A percentile compares a stretch with the other conserved stretches of the same genome.
Evolutionary conservation across 768 basidiomycete species (phyloP).

Genomic region (Tephrocybe sp.): DNA sequence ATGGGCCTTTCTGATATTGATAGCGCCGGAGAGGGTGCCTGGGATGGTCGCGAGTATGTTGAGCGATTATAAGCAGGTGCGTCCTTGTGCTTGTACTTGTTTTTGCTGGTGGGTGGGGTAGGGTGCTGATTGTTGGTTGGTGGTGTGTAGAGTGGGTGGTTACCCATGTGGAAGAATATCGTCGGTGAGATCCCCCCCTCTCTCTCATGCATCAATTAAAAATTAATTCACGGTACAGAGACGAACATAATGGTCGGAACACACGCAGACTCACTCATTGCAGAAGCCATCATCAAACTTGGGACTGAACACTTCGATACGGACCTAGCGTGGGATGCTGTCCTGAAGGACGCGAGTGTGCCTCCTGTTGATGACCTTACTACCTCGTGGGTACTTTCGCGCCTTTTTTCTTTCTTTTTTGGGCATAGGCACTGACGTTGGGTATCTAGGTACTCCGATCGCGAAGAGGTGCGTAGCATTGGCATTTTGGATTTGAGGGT

Average conservation of each 20-base stretch:
- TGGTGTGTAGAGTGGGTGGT: conserved; percentile 61
- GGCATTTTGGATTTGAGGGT: too few relatives aligned
- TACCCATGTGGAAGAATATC: conserved; percentile 92
- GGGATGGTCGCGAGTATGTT: conserved; percentile 82
- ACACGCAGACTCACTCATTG: conserved; percentile 77
- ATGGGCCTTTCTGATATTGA: conserved; percentile 78
- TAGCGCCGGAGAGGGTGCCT: conserved; percentile 75
- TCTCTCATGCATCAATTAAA: background rate
- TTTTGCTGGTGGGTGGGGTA: too few relatives aligned
- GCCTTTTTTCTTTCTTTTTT: background rate
- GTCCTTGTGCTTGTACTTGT: background rate
- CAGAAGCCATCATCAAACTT: conserved; percentile 71
- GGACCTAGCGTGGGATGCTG: conserved; percentile 69
- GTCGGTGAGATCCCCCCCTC: conserved; percentile 42
- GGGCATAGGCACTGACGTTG: background rate
- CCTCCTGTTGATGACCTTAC: conserved; percentile 57
- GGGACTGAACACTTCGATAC: conserved; percentile 63
- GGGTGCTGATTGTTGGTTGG: too few relatives aligned
- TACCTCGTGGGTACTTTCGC: conserved; percentile 40
- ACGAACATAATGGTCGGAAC: conserved; percentile 89
- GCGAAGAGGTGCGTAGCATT: conserved; percentile 53
- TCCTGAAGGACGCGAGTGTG: conserved; percentile 70
- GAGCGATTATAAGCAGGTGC: conserved; percentile 69
- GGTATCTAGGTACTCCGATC: conserved; percentile 57
- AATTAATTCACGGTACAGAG: conserved; percentile 43